Base-by-base conservation (phyloP, 73 alveolate species). In the Uronychia binucleata region DNA sequence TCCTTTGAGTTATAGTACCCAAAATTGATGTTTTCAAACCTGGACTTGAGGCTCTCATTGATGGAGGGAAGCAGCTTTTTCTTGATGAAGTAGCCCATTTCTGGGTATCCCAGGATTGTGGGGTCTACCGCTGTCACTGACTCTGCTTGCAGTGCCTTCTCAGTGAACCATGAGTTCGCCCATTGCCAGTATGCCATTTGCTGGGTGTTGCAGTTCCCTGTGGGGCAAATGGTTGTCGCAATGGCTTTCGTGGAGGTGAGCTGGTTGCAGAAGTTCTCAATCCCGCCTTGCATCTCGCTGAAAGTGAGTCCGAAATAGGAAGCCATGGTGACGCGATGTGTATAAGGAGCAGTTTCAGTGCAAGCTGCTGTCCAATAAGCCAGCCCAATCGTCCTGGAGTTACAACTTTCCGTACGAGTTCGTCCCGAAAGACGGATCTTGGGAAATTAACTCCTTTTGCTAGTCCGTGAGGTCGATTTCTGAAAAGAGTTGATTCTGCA, bases 141-240 rank as follows among this genome's bases (percentile, higher is more conserved):
- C 33, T 81, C 90, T 11, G 34, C 26, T 28, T 77, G 67, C 26
- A 80, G 28, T n/a, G 86, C 90, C 1, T 59, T 26, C 8, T 83
- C 79, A 28, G 91, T 88, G 82, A 88, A 79, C 5, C 25, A 46
- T 1, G 91, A 46, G 25, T 29, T 77, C 13, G 94, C 87, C 94
- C 94, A 88, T 34, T 88, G 81, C 84, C 85, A 58, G 57, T 88
- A 88, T 19, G 91, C 94, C 31, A 88, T 77, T 26, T 86, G 88
- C 28, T 86, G 30, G 13, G 59, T 19, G 11, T 82, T 57, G 31
- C 84, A 57, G 0, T 0, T 32, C 30, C 28, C 28, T 0, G 77
- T 11, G 30, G 88, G 85, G 28, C 79, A 31, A 25, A 30, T 67
- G 32, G 89, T 30, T 5, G 13, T 80, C 0, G 74, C 28, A 28